phyloP scores from a whole-genome alignment of 2,329 filamentous ascomycete species.

The Beauveria pseudobassiana region DNA sequence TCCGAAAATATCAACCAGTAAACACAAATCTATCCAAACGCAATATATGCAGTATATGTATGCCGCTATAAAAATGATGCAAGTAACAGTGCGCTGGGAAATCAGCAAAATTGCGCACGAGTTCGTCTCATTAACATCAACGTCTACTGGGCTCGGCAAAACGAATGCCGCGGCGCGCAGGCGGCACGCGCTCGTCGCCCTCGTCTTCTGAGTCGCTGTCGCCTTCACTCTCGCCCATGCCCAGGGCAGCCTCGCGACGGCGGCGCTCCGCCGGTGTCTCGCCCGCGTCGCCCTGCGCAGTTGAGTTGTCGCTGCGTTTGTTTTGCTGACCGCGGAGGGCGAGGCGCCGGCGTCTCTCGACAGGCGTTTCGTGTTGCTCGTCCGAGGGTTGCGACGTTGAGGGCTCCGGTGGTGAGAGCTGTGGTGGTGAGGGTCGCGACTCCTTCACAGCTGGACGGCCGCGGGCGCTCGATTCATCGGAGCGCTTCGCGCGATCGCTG shows the following conservation, averaged over 20 bases:
- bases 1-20: not conserved
- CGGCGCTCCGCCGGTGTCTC: constrained; percentile 72
- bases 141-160: constrained; percentile 44
- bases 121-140: not conserved
- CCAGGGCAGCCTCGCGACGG: constrained; percentile 66
- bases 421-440: constrained; percentile 8
- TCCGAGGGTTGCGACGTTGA: constrained; percentile 12
- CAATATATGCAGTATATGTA: not conserved
- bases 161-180: constrained; percentile 48
- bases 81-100: not conserved
- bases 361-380: constrained; percentile 51
- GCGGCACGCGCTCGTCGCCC: constrained; percentile 45
- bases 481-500: not conserved
- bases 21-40: not conserved
- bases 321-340: constrained; percentile 32
- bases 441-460: constrained; percentile 4
- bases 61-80: not conserved
- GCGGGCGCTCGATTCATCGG: not conserved
- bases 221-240: constrained; percentile 40
- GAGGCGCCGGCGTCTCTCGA: constrained; percentile 60
- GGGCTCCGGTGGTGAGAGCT: not conserved
- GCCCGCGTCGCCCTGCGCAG: constrained; percentile 29
- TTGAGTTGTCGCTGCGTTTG: constrained; percentile 9
- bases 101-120: not conserved
- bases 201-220: constrained; percentile 49